These are phyloP conservation scores for Chrysoporthe cubensis DNA, from an alignment of 2,329 filamentous ascomycete species.

Conservation along the genomic window DNA sequence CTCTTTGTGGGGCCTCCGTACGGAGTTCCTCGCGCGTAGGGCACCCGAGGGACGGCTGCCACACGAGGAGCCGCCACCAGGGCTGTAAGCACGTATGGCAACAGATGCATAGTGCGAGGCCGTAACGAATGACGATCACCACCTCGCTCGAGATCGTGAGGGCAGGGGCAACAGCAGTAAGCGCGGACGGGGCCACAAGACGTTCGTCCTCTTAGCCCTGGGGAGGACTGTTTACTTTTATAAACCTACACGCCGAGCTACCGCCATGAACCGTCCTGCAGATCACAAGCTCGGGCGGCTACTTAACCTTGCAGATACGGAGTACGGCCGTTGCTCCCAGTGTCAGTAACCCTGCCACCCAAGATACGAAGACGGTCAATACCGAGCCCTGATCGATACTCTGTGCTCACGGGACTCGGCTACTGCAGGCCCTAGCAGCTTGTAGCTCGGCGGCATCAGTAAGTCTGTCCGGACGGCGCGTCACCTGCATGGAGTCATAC, in stretches of 20 bases:
- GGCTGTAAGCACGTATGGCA: constrained; percentile 14
- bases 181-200: not conserved
- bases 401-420: not conserved
- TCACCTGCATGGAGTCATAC: constrained; percentile 2
- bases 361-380: not conserved
- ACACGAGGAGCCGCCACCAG: constrained; percentile 24
- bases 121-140: not conserved
- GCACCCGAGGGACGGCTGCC: constrained; percentile 24
- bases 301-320: constrained; percentile 4
- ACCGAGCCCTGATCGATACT: not conserved
- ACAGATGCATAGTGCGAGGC: constrained; percentile 31
- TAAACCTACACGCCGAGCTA: not conserved
- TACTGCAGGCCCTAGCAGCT: not conserved
- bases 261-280: not conserved
- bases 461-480: not conserved
- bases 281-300: not conserved
- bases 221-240: not conserved
- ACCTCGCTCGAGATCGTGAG: not conserved
- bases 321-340: constrained; percentile 4
- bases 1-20: constrained; percentile 14
- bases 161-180: not conserved
- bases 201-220: not conserved
- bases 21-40: constrained; percentile 1
- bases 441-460: not conserved
- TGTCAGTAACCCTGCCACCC: not conserved